Conservation (phyloP, 2,329 filamentous ascomycete species). For the Bimuria novae-zelandiae region DNA sequence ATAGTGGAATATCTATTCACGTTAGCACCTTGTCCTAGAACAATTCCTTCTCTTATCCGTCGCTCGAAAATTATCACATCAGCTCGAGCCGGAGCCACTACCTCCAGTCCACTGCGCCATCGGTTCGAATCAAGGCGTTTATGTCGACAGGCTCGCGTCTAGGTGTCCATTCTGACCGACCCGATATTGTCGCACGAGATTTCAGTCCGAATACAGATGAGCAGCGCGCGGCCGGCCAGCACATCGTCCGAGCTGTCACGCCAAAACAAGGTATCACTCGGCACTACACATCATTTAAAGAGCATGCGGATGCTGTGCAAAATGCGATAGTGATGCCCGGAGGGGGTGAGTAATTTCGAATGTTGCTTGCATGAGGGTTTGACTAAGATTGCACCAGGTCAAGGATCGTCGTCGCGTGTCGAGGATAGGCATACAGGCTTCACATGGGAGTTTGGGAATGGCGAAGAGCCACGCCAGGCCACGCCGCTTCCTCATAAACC, state of each 20-base stretch:
- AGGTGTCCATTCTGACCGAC: neutral
- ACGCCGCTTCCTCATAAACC: conserved; percentile 13
- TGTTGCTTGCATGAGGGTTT: neutral
- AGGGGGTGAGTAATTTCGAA: neutral
- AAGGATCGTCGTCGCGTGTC: conserved; percentile 19
- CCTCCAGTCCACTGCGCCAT: conserved; percentile 4
- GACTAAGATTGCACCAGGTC: neutral
- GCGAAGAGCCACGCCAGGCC: conserved; percentile 16
- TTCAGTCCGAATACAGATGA: neutral
- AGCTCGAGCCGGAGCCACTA: conserved; percentile 15
- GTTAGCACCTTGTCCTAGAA: too few relatives aligned
- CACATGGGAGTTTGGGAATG: conserved; percentile 22
- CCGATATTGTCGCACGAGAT: neutral
- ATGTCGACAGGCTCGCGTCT: neutral
- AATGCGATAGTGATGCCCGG: conserved; percentile 1
- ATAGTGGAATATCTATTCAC: too few relatives aligned
- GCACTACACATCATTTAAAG: conserved; percentile 31
- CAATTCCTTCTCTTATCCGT: too few relatives aligned
- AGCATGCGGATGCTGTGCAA: conserved; percentile 29
- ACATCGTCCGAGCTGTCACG: neutral
- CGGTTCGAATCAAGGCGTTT: neutral
- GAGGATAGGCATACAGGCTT: conserved; percentile 33
- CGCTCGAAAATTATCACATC: too few relatives aligned
- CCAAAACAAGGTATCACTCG: conserved; percentile 14
- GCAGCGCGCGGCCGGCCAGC: neutral